Evolutionary conservation across 495 filamentous ascomycete species (phyloP).

Genomic region (Penicillium goetzii): DNA sequence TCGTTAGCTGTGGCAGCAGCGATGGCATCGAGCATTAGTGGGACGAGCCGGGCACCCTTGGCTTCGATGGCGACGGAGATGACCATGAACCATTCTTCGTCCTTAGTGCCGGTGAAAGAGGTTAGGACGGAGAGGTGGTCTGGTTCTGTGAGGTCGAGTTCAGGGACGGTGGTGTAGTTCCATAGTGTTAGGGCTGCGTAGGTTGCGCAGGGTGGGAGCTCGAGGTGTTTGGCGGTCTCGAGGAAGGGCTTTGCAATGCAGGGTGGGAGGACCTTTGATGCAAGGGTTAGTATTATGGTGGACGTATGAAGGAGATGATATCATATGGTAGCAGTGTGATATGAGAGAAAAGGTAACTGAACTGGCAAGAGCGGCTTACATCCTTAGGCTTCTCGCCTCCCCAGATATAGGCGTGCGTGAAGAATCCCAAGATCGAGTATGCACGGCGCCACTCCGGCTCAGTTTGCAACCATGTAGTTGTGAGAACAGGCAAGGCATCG

Average conservation of each 20-base stretch:
- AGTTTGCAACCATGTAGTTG: slow-evolving; percentile 69
- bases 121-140: slow-evolving; percentile 79
- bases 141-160: slow-evolving; percentile 74
- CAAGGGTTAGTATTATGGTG: not conserved
- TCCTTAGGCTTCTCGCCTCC: slow-evolving; percentile 80
- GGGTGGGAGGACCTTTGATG: slow-evolving; percentile 71
- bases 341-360: not conserved
- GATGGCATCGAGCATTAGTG: slow-evolving; percentile 84
- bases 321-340: not conserved
- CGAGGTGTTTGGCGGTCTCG: slow-evolving; percentile 74
- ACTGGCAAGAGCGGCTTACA: slow-evolving; percentile 43
- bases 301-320: not conserved
- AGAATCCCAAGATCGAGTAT: slow-evolving; percentile 82
- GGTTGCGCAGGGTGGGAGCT: slow-evolving; percentile 89
- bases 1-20: slow-evolving; percentile 68
- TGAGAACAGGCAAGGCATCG: slow-evolving; percentile 76
- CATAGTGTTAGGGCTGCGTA: slow-evolving; percentile 88
- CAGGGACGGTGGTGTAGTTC: slow-evolving; percentile 82
- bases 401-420: slow-evolving; percentile 94
- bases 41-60: slow-evolving; percentile 78
- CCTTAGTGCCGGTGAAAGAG: slow-evolving; percentile 89
- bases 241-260: slow-evolving; percentile 81
- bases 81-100: slow-evolving; percentile 98
- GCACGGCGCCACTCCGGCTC: slow-evolving; percentile 91
- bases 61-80: slow-evolving; percentile 96